Base-by-base conservation (phyloP, 345 rosid species). In the Eucalyptus erythrocorys region DNA sequence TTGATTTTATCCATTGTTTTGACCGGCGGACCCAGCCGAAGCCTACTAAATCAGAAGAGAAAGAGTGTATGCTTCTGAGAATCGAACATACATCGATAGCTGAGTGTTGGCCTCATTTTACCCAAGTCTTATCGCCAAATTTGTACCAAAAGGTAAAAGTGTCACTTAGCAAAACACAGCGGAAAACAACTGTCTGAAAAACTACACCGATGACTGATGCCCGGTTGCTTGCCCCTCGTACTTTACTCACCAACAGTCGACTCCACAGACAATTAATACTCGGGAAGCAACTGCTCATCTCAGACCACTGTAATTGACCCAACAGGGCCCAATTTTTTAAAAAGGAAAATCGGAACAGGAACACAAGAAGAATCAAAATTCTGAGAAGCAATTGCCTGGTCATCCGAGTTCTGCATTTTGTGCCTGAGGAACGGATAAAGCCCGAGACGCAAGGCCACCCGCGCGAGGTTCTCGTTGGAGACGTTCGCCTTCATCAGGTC, bases 391-490 rank as follows among this genome's bases (percentile, higher is more conserved):
- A 55, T 80, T 88, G 93, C 98, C 96, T 91, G 92, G 19, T 92
- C 93, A 27, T 94, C 96, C 30, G 94, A 91, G 4, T 91, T 7
- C 76, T 86, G 34, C 66, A 92, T 89, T 82, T 90, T 94, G 90
- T 90, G 95, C 22, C 94, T 90, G 24, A 96, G 86, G 57, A 91
- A 93, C 10, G 48, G 45, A 57, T 93, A 94, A 16, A 97, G 93
- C 3, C 92, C 91, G 42, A 91, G 96, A 15, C 71, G 92, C 86
- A 95, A 81, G 47, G 98, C 94, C 45, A 94, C 95, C 40, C 98
- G 98, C 16, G 99, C 97, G 71, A 96, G 94, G 86, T 96, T 97
- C 94, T 97, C 99, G 4, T 94, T 97, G 50, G 96, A 93, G 19
- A 93, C 90, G 76, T 95, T 96, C 49, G 95, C 96, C n/a, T 96